These are phyloP conservation scores for Candida pseudocylindracea DNA, from an alignment of 1,139 yeast genomes.

Conservation along the genomic window DNA sequence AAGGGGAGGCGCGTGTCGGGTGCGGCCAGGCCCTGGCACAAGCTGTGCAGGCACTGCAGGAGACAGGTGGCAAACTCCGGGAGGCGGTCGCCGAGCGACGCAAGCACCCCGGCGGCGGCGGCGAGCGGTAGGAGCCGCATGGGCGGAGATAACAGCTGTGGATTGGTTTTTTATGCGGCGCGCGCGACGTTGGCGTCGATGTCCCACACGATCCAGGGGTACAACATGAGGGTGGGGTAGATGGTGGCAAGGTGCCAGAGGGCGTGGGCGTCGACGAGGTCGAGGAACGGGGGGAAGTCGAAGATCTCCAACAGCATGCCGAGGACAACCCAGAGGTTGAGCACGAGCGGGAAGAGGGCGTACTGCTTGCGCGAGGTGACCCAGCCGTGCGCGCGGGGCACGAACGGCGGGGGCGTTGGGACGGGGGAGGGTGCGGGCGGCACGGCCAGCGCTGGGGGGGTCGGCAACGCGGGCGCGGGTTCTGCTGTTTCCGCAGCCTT, in stretches of 20 bases:
- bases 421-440: constrained; percentile 1
- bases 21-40: too few species aligned
- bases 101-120: too few species aligned
- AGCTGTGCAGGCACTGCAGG: too few species aligned
- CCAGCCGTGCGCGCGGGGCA: constrained; percentile 10
- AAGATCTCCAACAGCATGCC: constrained; percentile 81
- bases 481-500: too few species aligned
- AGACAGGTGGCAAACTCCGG: too few species aligned
- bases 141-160: too few species aligned
- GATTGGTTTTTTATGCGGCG: constrained; percentile 2
- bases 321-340: constrained; percentile 26
- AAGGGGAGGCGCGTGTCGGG: too few species aligned
- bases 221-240: constrained; percentile 12
- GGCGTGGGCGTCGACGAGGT: constrained; percentile 76
- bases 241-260: constrained; percentile 78
- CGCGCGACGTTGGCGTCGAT: constrained; percentile 12
- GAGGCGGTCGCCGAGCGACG: too few species aligned
- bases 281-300: constrained; percentile 61
- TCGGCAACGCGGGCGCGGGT: too few species aligned
- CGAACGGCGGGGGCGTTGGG: constrained; percentile 5
- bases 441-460: background rate
- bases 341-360: constrained; percentile 18
- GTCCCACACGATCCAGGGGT: constrained; percentile 26
- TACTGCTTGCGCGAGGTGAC: constrained; percentile 16
- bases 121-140: too few species aligned